phyloP scores from a whole-genome alignment of 2,329 filamentous ascomycete genomes.

The Tolypocladium capitatum region DNA sequence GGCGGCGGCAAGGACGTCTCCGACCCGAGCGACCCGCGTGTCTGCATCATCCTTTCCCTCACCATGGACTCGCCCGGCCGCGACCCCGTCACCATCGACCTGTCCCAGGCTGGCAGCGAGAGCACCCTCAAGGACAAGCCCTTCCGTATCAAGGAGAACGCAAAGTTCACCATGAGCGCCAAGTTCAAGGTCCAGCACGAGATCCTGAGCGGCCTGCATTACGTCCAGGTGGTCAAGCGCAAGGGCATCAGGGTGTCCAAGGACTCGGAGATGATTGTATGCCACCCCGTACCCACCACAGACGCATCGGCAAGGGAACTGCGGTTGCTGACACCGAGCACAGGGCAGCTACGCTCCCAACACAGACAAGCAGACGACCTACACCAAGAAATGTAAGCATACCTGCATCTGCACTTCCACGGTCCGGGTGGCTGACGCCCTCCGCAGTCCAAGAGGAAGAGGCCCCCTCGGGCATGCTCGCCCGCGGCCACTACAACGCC shows the following conservation, averaged over 20 bases:
- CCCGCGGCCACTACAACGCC: conserved; percentile 81
- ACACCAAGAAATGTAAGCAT: conserved; percentile 81
- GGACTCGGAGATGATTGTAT: conserved; percentile 94
- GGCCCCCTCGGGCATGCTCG: conserved; percentile 81
- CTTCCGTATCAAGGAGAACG: conserved; percentile 95
- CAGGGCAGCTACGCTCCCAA: conserved; percentile 88
- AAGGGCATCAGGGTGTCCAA: conserved; percentile 80
- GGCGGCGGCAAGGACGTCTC: conserved; percentile 59
- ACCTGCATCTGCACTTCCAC: background rate
- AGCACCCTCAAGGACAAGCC: conserved; percentile 75
- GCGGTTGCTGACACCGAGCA: background rate
- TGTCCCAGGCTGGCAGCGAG: conserved; percentile 61
- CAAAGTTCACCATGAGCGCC: conserved; percentile 87
- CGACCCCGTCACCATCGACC: conserved; percentile 75
- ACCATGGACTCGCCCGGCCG: conserved; percentile 78
- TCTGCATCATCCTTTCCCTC: conserved; percentile 86
- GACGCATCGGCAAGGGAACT: background rate
- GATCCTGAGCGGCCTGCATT: conserved; percentile 88
- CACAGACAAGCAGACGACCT: conserved; percentile 72
- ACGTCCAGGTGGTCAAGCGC: conserved; percentile 85
- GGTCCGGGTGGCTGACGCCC: background rate
- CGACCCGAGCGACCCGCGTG: conserved; percentile 69
- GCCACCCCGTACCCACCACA: conserved; percentile 17
- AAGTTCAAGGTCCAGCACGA: conserved; percentile 94
- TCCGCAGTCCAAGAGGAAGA: conserved; percentile 72